These are phyloP conservation scores for Pseudonitzschia pungens DNA, from an alignment of 108 stramenopile genomes.

Conservation along the genomic window DNA sequence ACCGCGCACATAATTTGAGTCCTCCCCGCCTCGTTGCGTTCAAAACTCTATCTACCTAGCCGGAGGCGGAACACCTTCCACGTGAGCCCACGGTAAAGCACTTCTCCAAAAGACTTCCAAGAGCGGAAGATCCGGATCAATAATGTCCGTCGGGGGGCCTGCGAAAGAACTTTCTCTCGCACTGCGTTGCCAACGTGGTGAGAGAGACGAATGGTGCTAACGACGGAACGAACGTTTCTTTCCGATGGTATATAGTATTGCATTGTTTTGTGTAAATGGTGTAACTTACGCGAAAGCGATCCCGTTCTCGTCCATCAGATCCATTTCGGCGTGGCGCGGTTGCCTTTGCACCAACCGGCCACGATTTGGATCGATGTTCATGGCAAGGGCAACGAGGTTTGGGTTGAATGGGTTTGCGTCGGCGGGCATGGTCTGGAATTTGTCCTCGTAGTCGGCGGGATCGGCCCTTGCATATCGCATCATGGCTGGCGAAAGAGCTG, in stretches of 20 bases:
- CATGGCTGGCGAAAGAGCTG: slow-evolving; percentile 46
- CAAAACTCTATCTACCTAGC: slow-evolving; percentile 21
- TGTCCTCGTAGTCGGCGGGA: slow-evolving; percentile 64
- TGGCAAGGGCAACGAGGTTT: slow-evolving; percentile 66
- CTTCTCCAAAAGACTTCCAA: slow-evolving; percentile 73
- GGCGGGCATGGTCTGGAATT: slow-evolving; percentile 66
- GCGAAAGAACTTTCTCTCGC: slow-evolving; percentile 13
- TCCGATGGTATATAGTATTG: no score
- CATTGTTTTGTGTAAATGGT: no score
- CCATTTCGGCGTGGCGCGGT: slow-evolving; percentile 11
- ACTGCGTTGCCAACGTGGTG: neutral
- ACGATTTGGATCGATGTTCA: slow-evolving; percentile 67
- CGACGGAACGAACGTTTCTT: slow-evolving; percentile 3
- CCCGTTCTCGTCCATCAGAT: slow-evolving; percentile 32
- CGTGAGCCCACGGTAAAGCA: slow-evolving; percentile 78
- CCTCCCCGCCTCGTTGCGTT: no score
- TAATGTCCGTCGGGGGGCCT: slow-evolving; percentile 38
- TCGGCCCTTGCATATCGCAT: slow-evolving; percentile 63
- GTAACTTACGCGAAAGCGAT: slow-evolving; percentile 14
- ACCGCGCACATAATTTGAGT: no score
- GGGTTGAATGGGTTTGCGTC: slow-evolving; percentile 79
- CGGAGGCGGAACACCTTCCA: slow-evolving; percentile 69
- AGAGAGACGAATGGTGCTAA: neutral
- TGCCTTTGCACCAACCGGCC: slow-evolving; percentile 54
- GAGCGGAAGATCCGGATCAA: slow-evolving; percentile 83